Evolutionary conservation across 2,329 filamentous ascomycete species (phyloP).

Genomic region (Colletotrichum trifolii): DNA sequence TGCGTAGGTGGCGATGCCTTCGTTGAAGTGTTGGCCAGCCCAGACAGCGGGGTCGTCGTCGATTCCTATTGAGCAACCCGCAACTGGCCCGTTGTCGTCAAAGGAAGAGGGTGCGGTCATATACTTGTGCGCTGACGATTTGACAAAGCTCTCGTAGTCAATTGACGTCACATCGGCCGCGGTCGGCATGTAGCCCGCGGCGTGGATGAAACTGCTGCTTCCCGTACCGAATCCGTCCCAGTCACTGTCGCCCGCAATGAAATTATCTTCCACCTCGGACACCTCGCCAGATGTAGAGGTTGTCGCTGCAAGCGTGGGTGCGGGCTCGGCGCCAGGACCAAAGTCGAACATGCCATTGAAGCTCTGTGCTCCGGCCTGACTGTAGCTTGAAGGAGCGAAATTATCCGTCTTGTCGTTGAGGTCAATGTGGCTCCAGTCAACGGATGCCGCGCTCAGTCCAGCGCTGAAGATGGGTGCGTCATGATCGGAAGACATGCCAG

Average conservation of each 20-base stretch:
- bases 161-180: constrained; percentile 60
- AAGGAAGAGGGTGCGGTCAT: constrained; percentile 52
- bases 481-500: constrained; percentile 59
- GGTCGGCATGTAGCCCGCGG: constrained; percentile 51
- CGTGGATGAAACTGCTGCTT: constrained; percentile 52
- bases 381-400: constrained; percentile 65
- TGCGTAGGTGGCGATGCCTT: constrained; percentile 43
- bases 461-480: constrained; percentile 72
- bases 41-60: constrained; percentile 64
- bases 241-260: constrained; percentile 59
- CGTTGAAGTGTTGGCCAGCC: constrained; percentile 57
- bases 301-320: constrained; percentile 64
- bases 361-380: constrained; percentile 62
- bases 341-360: constrained; percentile 65
- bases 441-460: constrained; percentile 65
- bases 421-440: constrained; percentile 60
- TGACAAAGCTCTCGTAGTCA: constrained; percentile 68
- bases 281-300: constrained; percentile 75
- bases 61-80: constrained; percentile 56
- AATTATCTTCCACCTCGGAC: constrained; percentile 72
- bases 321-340: constrained; percentile 63
- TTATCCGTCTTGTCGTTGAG: constrained; percentile 56
- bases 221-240: constrained; percentile 60
- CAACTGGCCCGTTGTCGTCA: constrained; percentile 51
- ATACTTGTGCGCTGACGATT: constrained; percentile 59